Evolutionary conservation across 116 monocot species (phyloP).

Genomic region (Posidonia oceanica): DNA sequence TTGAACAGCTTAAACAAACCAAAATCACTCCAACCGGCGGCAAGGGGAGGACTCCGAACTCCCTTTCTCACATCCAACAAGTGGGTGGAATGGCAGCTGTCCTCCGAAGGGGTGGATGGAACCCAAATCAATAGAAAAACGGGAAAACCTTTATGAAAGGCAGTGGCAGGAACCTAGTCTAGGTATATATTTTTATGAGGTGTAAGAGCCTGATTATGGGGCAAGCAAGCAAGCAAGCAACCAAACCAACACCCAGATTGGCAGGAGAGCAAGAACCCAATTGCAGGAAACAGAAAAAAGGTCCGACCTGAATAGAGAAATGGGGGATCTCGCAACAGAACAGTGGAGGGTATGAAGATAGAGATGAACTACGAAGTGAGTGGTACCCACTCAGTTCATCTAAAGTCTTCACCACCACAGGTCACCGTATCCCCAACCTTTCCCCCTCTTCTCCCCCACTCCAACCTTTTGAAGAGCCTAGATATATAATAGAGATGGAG

Average conservation of each 20-base stretch:
- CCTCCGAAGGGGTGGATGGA: neutral
- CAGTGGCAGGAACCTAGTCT: too few species aligned
- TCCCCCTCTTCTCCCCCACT: neutral
- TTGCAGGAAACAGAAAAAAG: conserved; percentile 7
- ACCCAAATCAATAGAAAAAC: neutral
- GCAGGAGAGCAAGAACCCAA: neutral
- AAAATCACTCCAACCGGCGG: neutral
- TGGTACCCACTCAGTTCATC: conserved; percentile 5
- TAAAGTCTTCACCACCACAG: conserved; percentile 5
- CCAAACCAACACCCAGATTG: neutral
- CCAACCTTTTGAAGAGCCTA: conserved; percentile 2
- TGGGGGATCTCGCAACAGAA: neutral
- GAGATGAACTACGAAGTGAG: neutral
- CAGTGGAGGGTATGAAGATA: neutral
- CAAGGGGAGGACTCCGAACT: neutral
- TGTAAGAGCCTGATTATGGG: too few species aligned
- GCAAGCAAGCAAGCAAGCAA: too few species aligned
- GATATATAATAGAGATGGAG: neutral
- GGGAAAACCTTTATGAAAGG: neutral
- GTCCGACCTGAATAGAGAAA: conserved; percentile 4
- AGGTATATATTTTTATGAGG: too few species aligned
- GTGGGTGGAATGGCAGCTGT: neutral
- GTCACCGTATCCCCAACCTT: neutral
- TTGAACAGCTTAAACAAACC: neutral
- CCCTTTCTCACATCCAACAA: neutral